Evolutionary conservation across 164 flowering plant species (phyloP).

Genomic region (Santalum album): DNA sequence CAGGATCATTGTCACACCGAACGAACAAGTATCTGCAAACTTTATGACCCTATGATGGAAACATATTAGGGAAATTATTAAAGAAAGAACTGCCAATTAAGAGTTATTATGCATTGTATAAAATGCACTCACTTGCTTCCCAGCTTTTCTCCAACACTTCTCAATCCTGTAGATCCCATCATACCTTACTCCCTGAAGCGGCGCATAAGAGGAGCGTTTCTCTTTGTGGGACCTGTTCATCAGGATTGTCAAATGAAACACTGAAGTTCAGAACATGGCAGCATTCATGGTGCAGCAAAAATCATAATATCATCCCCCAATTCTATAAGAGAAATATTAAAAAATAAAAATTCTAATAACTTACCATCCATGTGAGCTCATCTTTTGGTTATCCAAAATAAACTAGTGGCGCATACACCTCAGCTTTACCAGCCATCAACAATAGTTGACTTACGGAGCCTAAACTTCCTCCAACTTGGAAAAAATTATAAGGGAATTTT

Average conservation of each 20-base stretch:
- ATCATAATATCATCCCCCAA: too few species aligned
- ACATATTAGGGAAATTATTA: not conserved
- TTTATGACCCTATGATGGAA: constrained; percentile 42
- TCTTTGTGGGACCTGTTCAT: constrained; percentile 69
- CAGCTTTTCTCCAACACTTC: constrained; percentile 82
- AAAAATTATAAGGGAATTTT: too few species aligned
- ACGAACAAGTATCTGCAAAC: constrained; percentile 87
- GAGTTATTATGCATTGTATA: too few species aligned
- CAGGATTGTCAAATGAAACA: not conserved
- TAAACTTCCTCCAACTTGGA: too few species aligned
- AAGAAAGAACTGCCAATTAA: not conserved
- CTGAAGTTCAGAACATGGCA: too few species aligned
- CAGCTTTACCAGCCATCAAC: too few species aligned
- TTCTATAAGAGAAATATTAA: too few species aligned
- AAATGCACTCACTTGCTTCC: constrained; percentile 41
- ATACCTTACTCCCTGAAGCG: constrained; percentile 69
- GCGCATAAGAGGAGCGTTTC: constrained; percentile 86
- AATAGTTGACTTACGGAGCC: not conserved
- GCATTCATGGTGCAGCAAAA: too few species aligned
- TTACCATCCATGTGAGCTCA: too few species aligned
- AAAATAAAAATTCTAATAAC: too few species aligned
- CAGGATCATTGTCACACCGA: constrained; percentile 89
- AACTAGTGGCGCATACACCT: too few species aligned
- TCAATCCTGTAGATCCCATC: constrained; percentile 90
- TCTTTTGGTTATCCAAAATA: too few species aligned